phyloP scores from a whole-genome alignment of 2,329 filamentous ascomycete genomes.

The Aspergillus alliaceus region DNA sequence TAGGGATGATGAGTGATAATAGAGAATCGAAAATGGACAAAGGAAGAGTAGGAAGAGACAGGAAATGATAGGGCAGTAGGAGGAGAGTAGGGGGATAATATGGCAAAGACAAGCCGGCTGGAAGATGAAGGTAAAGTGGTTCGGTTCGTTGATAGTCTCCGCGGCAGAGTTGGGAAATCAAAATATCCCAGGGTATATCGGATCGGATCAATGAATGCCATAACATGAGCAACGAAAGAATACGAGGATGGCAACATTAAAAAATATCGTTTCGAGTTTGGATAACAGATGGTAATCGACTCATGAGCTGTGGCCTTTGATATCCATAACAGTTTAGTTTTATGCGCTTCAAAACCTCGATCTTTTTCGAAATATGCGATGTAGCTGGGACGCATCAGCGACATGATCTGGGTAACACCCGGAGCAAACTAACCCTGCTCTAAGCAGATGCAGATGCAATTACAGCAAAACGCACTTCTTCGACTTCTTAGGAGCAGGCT shows the following conservation, averaged over 20 bases:
- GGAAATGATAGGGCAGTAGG: conserved; percentile 6
- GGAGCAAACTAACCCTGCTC: conserved; percentile 11
- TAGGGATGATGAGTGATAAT: conserved; percentile 33
- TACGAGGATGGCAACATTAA: conserved; percentile 5
- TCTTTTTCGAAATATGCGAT: not conserved
- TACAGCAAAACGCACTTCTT: conserved; percentile 72
- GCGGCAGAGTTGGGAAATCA: conserved; percentile 4
- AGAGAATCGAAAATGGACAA: conserved; percentile 23
- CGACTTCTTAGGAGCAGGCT: conserved; percentile 81
- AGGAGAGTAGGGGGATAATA: not conserved
- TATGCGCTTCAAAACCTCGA: conserved; percentile 3
- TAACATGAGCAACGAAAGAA: not conserved
- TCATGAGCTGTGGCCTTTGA: not conserved
- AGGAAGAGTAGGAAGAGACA: conserved; percentile 15
- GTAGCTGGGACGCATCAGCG: conserved; percentile 5
- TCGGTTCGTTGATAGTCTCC: conserved; percentile 4
- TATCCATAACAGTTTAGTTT: not conserved
- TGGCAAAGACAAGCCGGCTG: conserved; percentile 7
- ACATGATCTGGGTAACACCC: not conserved
- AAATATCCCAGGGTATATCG: conserved; percentile 8
- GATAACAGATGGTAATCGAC: conserved; percentile 1
- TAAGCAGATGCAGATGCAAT: conserved; percentile 17
- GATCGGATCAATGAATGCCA: conserved; percentile 8
- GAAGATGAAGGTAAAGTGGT: conserved; percentile 8
- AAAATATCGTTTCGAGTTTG: conserved; percentile 2